phyloP scores from a whole-genome alignment of 2,329 filamentous ascomycete genomes.

The Xylaria sp. region DNA sequence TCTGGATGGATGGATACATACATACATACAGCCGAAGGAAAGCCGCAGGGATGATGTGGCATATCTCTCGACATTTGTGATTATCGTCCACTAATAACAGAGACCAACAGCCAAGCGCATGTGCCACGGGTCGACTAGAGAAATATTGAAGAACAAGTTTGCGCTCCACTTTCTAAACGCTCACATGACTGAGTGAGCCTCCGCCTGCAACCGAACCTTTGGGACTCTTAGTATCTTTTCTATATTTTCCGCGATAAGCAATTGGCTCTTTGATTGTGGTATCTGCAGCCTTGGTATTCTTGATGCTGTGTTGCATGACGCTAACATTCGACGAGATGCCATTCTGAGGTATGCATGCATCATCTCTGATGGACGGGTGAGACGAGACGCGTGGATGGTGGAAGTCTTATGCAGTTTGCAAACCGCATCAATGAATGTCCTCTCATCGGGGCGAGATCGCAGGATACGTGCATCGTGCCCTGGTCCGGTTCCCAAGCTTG shows the following conservation, averaged over 20 bases:
- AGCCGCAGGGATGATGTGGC: conserved; percentile 23
- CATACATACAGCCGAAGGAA: conserved; percentile 21
- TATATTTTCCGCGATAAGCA: conserved; percentile 35
- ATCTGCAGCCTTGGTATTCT: conserved; percentile 24
- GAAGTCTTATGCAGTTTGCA: conserved; percentile 1
- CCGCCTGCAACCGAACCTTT: conserved; percentile 45
- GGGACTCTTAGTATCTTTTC: conserved; percentile 18
- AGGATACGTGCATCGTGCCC: conserved; percentile 27
- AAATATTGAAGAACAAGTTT: conserved; percentile 8
- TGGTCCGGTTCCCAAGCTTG: conserved; percentile 15
- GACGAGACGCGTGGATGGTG: not conserved
- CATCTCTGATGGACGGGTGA: conserved; percentile 13
- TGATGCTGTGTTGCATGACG: conserved; percentile 36
- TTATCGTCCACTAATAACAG: conserved; percentile 7
- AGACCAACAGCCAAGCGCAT: conserved; percentile 13
- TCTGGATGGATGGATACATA: conserved; percentile 5
- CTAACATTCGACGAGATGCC: conserved; percentile 23
- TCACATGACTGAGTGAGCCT: conserved; percentile 45
- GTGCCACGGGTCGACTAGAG: conserved; percentile 11
- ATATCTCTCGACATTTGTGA: conserved; percentile 4
- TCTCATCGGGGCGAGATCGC: conserved; percentile 27
- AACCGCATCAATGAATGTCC: not conserved
- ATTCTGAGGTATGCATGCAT: conserved; percentile 20
- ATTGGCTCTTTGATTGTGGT: conserved; percentile 28
- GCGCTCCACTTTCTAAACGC: conserved; percentile 28